Conservation (phyloP, 768 basidiomycete genomes). For the Russula compacta region DNA sequence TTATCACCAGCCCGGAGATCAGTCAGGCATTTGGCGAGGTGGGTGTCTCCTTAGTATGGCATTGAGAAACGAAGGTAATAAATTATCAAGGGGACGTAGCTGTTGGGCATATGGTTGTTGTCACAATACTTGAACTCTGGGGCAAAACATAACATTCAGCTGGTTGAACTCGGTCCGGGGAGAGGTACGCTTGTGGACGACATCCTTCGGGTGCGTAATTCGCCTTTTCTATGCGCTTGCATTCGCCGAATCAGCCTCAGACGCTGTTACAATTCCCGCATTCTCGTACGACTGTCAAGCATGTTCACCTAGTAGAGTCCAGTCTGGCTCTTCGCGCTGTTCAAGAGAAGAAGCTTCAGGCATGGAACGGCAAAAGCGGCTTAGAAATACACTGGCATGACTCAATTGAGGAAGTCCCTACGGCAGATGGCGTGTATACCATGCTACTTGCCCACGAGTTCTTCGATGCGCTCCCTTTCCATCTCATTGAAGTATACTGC, state of each 20-base stretch:
- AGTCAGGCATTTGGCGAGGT: constrained; percentile 97
- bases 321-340: constrained; percentile 44
- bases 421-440: constrained; percentile 49
- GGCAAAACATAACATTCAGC: constrained; percentile 40
- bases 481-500: constrained; percentile 66
- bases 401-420: constrained; percentile 56
- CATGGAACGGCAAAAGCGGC: constrained; percentile 24
- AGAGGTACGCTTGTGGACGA: constrained; percentile 88
- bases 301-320: constrained; percentile 54
- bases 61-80: constrained; percentile 29
- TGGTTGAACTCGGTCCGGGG: constrained; percentile 92
- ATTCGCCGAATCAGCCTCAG: constrained; percentile 26
- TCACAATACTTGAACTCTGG: constrained; percentile 61
- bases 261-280: constrained; percentile 42
- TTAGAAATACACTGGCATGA: constrained; percentile 61
- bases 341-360: constrained; percentile 46
- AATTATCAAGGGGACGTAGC: constrained; percentile 41
- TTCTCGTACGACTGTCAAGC: constrained; percentile 28
- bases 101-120: constrained; percentile 80
- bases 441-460: constrained; percentile 94
- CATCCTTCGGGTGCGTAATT: constrained; percentile 60
- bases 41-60: constrained; percentile 22
- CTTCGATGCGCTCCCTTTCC: constrained; percentile 92
- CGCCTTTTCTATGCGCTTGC: background rate
- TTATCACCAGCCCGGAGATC: constrained; percentile 95